Conservation (phyloP, 179 eudicot species). For the Gypsophila paniculata region DNA sequence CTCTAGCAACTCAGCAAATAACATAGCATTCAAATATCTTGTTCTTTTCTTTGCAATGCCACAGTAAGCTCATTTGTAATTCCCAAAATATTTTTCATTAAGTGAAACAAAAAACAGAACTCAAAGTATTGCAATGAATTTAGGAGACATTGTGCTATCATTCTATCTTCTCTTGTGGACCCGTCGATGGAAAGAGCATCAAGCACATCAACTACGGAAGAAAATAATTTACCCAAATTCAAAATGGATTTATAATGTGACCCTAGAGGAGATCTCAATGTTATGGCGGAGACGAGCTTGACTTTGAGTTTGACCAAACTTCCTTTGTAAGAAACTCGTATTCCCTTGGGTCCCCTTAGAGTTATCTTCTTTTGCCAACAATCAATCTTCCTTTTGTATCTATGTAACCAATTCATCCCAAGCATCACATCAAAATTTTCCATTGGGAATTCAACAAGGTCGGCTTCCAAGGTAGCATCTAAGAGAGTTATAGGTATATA, state of each 20-base stretch:
- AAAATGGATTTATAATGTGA: constrained; percentile 7
- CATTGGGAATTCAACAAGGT: too few species aligned
- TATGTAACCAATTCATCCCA: too few species aligned
- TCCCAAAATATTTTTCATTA: neutral
- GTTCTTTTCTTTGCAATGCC: neutral
- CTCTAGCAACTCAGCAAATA: neutral
- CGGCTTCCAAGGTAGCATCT: too few species aligned
- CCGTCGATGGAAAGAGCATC: neutral
- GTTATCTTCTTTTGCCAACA: too few species aligned
- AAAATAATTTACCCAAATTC: neutral
- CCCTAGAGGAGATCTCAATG: too few species aligned
- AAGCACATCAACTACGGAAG: constrained; percentile 3
- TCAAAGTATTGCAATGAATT: neutral
- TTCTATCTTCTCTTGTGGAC: neutral
- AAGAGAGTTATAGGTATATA: too few species aligned
- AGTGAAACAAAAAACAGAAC: neutral
- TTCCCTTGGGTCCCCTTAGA: too few species aligned
- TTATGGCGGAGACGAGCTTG: too few species aligned
- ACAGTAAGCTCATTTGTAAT: constrained; percentile 1
- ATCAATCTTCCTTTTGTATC: too few species aligned
- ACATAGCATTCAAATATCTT: constrained; percentile 12
- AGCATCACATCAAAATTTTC: too few species aligned
- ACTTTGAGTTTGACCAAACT: too few species aligned
- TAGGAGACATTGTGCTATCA: neutral
- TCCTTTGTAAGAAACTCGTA: too few species aligned